Base-by-base conservation (phyloP, 75 land plant genomes). In the Gnetum montanum region DNA sequence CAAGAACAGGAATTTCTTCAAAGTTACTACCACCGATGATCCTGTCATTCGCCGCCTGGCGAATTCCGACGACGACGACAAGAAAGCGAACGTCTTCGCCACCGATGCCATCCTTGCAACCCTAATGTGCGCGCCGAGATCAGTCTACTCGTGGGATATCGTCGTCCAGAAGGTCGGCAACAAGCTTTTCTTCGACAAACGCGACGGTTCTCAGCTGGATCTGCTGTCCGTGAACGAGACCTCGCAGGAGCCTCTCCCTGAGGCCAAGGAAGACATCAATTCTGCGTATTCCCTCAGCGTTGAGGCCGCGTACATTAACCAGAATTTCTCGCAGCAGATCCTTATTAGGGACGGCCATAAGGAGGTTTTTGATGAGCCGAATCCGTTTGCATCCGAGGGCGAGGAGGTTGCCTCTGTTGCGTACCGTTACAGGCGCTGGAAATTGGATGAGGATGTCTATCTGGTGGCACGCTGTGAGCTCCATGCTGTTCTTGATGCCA, bases 311-410 rank as follows among this genome's bases (percentile, higher is more conserved):
- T 88, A 85, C 54, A 89, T 93, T 48, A 93, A 93, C 55, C 98
- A 93, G 87, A 89, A 88, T 48, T 93, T 93, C 67, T 88, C 98
- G 3, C 98, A 93, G 78, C 98, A 93, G 73, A 88, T 88, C 16
- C 59, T 91, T 26, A 62, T 78, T 34, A 62, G 80, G 53, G 94
- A 84, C 31, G 88, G 93, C 20, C 82, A 82, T 62, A 88, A 89
- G 82, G 81, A 81, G 33, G 61, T 68, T 12, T 88, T 93, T 51
- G 79, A 93, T 23, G 98, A 93, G 75, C 82, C 82, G 8, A 84
- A 89, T 54, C 98, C 98, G 0, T 93, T 93, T 65, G 90, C 98
- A 1, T 61, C 73, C 34, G 95, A 88, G 49, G 80, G 86, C 1
- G 98, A 93, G 62, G 98, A 88, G 73, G 84, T 79, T 3, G 98